Evolutionary conservation across 441 rosid genomes (phyloP), one percentile per base, ranked within the genome.

Genomic region (Jatropha podagrica): DNA sequence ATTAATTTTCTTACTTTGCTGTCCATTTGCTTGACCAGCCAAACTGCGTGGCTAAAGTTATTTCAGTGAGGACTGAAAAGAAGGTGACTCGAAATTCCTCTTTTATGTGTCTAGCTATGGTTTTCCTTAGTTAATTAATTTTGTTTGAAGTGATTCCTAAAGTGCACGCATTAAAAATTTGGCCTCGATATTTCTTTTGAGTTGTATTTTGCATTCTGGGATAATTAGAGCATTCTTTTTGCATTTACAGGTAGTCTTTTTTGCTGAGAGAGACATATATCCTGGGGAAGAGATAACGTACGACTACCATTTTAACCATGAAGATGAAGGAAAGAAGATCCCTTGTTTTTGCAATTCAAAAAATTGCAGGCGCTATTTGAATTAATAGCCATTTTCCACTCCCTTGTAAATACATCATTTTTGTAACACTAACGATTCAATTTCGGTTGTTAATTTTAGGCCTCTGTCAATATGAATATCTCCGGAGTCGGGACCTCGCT

Each of bases 281-380:
- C 91, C 88, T 0, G 91, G 91, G 14, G 89, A 88, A 80, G 91
- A 88, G 82, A 79, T 88, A 79, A 88, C 91, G 5, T 86, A 86
- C 27, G 89, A 88, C 70, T 88, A 86, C 76, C 85, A 85, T 81
- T 88, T 86, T 62, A 86, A 83, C 81, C 81, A 81, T 56, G 88
- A 86, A 78, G 91, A 88, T 74, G 86, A 86, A 80, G 88, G 91
- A 37, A 86, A 86, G 80, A 86, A 86, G 77, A 88, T 86, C n/a
- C 85, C 84, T 11, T 85, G 91, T 70, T 83, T 85, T 70, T 86
- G 88, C 80, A 84, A 84, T 80, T 81, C 90, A 13, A 88, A 81
- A 68, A 85, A 88, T 65, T 88, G 92, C 82, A 81, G 88, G 80
- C 85, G 79, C n/a, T 86, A 81, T 75, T 70, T 88, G 77, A 88